Conservation (phyloP, 2,329 filamentous ascomycete species). For the Bipolaris sorokiniana region DNA sequence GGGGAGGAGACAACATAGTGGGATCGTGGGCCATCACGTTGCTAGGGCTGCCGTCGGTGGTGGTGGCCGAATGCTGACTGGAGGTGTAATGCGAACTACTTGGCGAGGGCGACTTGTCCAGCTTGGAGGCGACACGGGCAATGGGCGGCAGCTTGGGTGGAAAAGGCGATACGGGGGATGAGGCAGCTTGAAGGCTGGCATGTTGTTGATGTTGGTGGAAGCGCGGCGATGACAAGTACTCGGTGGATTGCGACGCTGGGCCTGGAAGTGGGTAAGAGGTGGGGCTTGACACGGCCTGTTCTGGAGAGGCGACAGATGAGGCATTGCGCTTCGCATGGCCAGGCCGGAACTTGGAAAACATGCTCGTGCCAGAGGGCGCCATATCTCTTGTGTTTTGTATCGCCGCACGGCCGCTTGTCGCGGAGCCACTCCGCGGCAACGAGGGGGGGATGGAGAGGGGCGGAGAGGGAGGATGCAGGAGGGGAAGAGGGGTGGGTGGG, state of each 20-base stretch:
- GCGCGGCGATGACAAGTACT: slow-evolving; percentile 42
- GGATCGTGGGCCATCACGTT: slow-evolving; percentile 17
- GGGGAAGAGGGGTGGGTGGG: slow-evolving; percentile 2
- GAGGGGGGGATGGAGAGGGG: slow-evolving; percentile 6
- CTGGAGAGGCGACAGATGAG: slow-evolving; percentile 44
- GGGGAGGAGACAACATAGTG: slow-evolving; percentile 30
- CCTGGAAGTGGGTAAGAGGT: slow-evolving; percentile 34
- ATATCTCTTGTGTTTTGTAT: slow-evolving; percentile 27
- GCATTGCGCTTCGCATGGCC: slow-evolving; percentile 49
- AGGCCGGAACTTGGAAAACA: slow-evolving; percentile 50
- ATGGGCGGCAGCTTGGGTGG: slow-evolving; percentile 51
- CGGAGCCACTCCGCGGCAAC: slow-evolving; percentile 20
- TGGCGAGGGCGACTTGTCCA: slow-evolving; percentile 29
- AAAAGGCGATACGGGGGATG: slow-evolving; percentile 48
- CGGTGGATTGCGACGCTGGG: slow-evolving; percentile 35
- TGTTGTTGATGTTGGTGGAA: slow-evolving; percentile 27
- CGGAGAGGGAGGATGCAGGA: background rate
- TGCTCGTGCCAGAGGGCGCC: slow-evolving; percentile 49
- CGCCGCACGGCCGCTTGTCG: slow-evolving; percentile 26
- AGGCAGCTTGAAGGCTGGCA: slow-evolving; percentile 37
- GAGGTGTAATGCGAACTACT: slow-evolving; percentile 18
- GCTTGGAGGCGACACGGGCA: slow-evolving; percentile 46
- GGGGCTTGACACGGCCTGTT: slow-evolving; percentile 34
- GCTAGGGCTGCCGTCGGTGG: slow-evolving; percentile 12
- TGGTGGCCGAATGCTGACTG: slow-evolving; percentile 18